phyloP scores from a whole-genome alignment of 768 basidiomycete species.

The Pleurotus cornucopiae region DNA sequence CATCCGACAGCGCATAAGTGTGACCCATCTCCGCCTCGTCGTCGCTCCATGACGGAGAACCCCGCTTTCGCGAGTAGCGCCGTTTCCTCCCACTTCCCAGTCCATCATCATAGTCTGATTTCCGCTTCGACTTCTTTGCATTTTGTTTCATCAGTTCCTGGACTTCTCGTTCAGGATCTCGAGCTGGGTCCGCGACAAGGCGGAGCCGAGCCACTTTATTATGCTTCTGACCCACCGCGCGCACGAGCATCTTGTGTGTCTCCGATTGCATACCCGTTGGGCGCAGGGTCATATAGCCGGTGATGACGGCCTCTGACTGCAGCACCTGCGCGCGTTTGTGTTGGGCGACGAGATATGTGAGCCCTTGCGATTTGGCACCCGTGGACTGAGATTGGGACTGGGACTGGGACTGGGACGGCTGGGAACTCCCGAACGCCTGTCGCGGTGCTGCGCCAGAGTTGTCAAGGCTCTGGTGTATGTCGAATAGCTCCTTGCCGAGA shows the following conservation, averaged over 20 bases:
- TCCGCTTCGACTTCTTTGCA: conserved; percentile 61
- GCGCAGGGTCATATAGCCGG: conserved; percentile 78
- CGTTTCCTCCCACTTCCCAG: conserved; percentile 46
- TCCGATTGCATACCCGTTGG: conserved; percentile 90
- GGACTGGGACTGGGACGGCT: conserved; percentile 14
- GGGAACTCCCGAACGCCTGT: conserved; percentile 46
- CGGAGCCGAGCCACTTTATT: conserved; percentile 75
- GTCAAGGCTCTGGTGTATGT: conserved; percentile 78
- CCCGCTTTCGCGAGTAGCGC: conserved; percentile 35
- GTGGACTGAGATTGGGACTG: conserved; percentile 24
- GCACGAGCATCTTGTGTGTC: conserved; percentile 85
- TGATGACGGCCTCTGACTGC: conserved; percentile 81
- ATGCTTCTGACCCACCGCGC: conserved; percentile 82
- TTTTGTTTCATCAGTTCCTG: conserved; percentile 61
- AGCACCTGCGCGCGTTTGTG: conserved; percentile 82
- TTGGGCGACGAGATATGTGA: conserved; percentile 88
- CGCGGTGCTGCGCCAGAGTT: conserved; percentile 66
- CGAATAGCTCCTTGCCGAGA: conserved; percentile 91
- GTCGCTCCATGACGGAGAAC: conserved; percentile 52
- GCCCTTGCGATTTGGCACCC: conserved; percentile 56
- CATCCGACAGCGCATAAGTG: conserved; percentile 52
- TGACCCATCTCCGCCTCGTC: conserved; percentile 60
- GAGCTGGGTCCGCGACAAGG: conserved; percentile 73
- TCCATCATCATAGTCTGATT: conserved; percentile 46
- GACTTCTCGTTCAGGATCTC: conserved; percentile 74